Conservation (phyloP, 2,329 filamentous ascomycete species). For the Alternaria conjuncta region DNA sequence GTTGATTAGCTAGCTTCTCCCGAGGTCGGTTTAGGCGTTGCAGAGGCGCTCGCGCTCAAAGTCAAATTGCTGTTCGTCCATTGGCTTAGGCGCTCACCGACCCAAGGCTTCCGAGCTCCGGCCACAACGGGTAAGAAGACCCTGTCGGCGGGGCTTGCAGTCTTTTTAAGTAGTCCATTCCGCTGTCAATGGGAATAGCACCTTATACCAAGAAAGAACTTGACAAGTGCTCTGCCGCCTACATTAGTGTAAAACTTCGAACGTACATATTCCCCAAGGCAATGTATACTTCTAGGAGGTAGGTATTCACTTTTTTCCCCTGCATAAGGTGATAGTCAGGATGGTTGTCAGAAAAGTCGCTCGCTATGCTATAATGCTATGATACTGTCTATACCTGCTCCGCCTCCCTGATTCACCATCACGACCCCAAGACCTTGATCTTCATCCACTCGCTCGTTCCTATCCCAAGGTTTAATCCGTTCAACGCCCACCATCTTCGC, state of each 20-base stretch:
- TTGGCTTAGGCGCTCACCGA: slow-evolving; percentile 22
- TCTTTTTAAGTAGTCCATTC: background rate
- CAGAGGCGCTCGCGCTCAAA: slow-evolving; percentile 3
- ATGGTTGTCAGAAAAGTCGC: background rate
- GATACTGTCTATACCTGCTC: background rate
- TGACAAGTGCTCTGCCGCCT: background rate
- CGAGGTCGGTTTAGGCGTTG: slow-evolving; percentile 5
- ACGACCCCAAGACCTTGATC: slow-evolving; percentile 68
- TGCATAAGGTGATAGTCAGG: background rate
- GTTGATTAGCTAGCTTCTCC: slow-evolving; percentile 6
- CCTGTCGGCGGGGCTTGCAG: slow-evolving; percentile 2
- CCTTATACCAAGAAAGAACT: background rate
- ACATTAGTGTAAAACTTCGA: no score
- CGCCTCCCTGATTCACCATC: background rate
- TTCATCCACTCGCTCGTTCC: slow-evolving; percentile 91
- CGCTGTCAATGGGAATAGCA: background rate
- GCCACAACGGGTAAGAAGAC: slow-evolving; percentile 23
- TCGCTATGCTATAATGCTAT: background rate
- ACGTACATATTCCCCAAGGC: no score
- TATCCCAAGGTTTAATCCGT: slow-evolving; percentile 80
- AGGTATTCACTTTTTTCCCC: fast-evolving
- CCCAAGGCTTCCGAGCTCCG: slow-evolving; percentile 1
- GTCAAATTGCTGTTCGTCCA: slow-evolving; percentile 21
- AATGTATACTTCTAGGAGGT: no score
- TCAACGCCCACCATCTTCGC: slow-evolving; percentile 84